phyloP scores from a whole-genome alignment of 805 yeast species.

The Zygoascus ofunaensis region DNA sequence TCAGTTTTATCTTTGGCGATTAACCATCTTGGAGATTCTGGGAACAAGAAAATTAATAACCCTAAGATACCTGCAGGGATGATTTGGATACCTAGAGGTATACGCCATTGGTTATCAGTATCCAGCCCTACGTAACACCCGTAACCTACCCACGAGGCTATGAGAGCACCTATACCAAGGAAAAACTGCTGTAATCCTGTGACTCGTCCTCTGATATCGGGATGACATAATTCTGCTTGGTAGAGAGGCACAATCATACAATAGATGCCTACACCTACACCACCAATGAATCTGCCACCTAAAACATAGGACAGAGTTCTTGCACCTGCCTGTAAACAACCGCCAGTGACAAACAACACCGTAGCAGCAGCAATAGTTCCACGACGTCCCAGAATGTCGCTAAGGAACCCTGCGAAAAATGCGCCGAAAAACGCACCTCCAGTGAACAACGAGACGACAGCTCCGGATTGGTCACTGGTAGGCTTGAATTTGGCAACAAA shows the following conservation, averaged over 20 bases:
- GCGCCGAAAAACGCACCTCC: constrained; percentile 11
- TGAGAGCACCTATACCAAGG: constrained; percentile 54
- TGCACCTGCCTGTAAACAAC: constrained; percentile 47
- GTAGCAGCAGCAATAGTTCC: constrained; percentile 41
- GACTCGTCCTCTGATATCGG: constrained; percentile 45
- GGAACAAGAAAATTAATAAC: constrained; percentile 47
- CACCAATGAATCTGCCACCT: constrained; percentile 52
- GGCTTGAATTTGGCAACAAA: constrained; percentile 14
- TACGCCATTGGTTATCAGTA: constrained; percentile 6
- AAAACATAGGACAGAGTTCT: constrained; percentile 39
- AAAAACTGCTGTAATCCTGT: constrained; percentile 56
- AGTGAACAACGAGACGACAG: constrained; percentile 8
- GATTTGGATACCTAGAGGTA: constrained; percentile 7
- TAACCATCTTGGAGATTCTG: constrained; percentile 80
- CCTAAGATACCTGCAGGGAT: constrained; percentile 25
- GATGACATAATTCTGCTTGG: constrained; percentile 51
- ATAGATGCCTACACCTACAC: constrained; percentile 56
- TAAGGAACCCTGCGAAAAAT: constrained; percentile 38
- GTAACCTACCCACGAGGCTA: constrained; percentile 44
- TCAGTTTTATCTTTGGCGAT: constrained; percentile 57
- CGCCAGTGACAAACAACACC: constrained; percentile 47
- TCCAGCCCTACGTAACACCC: constrained; percentile 36
- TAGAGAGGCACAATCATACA: constrained; percentile 56
- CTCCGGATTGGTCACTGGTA: constrained; percentile 1
- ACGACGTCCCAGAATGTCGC: constrained; percentile 51